Conservation (phyloP, 371 early-diverging fungal genomes). For the Circinella umbellata region DNA sequence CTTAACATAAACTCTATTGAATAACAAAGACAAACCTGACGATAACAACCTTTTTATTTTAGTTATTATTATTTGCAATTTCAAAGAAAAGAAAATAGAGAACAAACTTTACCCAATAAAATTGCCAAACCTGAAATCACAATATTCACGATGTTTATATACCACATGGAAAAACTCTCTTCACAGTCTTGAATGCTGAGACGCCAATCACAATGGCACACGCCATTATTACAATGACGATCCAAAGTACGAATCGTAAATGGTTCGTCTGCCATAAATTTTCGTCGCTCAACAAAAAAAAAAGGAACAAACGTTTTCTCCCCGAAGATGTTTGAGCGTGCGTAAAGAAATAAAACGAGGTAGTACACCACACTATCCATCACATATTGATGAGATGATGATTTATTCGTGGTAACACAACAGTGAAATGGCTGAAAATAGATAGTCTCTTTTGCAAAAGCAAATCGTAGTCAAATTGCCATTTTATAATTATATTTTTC, state of each 20-base stretch:
- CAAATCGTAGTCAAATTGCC: too few relatives aligned
- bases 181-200: constrained; percentile 28
- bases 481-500: too few relatives aligned
- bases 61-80: constrained; percentile 1
- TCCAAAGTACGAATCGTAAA: not conserved
- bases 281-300: not conserved
- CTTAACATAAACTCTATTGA: constrained; percentile 20
- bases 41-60: not conserved
- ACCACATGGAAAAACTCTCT: constrained; percentile 20
- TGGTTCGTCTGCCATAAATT: not conserved
- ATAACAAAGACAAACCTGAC: constrained; percentile 18
- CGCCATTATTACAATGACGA: constrained; percentile 10
- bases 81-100: not conserved
- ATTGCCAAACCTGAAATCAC: constrained; percentile 24
- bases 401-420: too few relatives aligned
- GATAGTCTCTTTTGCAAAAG: too few relatives aligned
- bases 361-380: too few relatives aligned
- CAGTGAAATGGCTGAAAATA: too few relatives aligned
- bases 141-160: constrained; percentile 32
- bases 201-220: constrained; percentile 40
- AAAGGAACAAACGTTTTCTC: too few relatives aligned
- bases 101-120: constrained; percentile 22
- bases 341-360: too few relatives aligned
- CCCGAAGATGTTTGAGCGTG: too few relatives aligned
- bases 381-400: too few relatives aligned